Evolutionary conservation across 371 early-diverging fungal genomes (phyloP).

Genomic region (Paraphysoderma sedebokerense): DNA sequence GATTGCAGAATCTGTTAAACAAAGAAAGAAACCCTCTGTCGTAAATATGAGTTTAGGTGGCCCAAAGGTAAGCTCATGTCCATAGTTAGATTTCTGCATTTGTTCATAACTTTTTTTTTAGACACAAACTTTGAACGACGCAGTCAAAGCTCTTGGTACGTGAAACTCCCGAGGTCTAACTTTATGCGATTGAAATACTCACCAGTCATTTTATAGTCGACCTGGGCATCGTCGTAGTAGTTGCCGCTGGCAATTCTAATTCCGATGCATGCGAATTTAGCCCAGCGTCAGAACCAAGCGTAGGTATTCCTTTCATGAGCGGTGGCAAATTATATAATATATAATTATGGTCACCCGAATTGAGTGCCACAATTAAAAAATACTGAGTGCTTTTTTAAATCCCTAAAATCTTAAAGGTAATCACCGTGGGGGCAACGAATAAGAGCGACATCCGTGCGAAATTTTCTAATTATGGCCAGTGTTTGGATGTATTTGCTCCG

Average conservation of each 20-base stretch:
- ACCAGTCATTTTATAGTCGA: constrained; percentile 18
- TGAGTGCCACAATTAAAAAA: no score
- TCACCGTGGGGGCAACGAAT: constrained; percentile 93
- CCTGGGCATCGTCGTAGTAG: constrained; percentile 28
- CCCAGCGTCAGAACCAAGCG: constrained; percentile 32
- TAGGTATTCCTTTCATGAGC: no score
- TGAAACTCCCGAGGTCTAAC: no score
- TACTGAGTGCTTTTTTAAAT: no score
- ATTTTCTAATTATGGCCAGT: constrained; percentile 83
- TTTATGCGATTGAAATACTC: no score
- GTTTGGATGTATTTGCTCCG: constrained; percentile 76
- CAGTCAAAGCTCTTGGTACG: no score
- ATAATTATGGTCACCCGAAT: no score
- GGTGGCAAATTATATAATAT: no score
- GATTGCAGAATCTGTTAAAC: not conserved
- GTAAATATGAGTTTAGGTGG: constrained; percentile 1
- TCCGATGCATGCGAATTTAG: constrained; percentile 26
- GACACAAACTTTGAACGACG: no score
- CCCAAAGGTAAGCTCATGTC: no score
- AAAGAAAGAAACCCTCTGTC: constrained; percentile 1
- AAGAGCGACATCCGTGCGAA: constrained; percentile 65
- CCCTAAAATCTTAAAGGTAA: constrained; percentile 44
- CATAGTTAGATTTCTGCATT: no score
- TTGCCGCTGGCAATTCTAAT: constrained; percentile 46
- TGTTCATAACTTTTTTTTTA: no score